Evolutionary conservation across 306 rosid genomes (phyloP).

Genomic region (Citrullus colocynthis): DNA sequence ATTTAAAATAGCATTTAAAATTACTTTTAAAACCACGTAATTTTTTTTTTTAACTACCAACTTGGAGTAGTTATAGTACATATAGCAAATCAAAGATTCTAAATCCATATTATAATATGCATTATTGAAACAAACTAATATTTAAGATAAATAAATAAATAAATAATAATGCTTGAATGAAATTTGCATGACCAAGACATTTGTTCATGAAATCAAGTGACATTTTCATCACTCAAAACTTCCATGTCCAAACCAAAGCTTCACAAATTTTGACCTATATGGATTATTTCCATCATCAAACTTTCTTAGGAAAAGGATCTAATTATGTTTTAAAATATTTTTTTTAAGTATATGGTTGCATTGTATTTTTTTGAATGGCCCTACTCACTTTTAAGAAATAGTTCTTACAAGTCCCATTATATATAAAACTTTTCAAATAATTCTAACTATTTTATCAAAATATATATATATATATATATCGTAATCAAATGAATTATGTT

Average conservation of each 20-base stretch:
- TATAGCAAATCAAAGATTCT: neutral
- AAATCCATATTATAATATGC: neutral
- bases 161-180: neutral
- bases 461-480: too few relatives aligned
- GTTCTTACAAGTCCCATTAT: neutral
- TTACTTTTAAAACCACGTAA: too few relatives aligned
- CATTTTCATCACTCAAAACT: neutral
- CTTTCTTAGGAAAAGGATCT: neutral
- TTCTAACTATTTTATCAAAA: too few relatives aligned
- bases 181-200: neutral
- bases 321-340: neutral
- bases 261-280: neutral
- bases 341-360: neutral
- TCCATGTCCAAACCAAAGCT: neutral
- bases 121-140: neutral
- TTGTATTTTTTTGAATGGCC: neutral
- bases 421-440: neutral
- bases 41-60: too few relatives aligned
- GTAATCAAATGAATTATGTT: too few relatives aligned
- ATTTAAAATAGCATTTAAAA: too few relatives aligned
- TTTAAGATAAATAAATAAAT: too few relatives aligned
- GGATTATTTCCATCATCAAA: neutral
- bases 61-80: too few relatives aligned
- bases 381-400: neutral
- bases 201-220: neutral